Evolutionary conservation across 768 basidiomycete species (phyloP).

Genomic region (Lactifluus subvellereus): DNA sequence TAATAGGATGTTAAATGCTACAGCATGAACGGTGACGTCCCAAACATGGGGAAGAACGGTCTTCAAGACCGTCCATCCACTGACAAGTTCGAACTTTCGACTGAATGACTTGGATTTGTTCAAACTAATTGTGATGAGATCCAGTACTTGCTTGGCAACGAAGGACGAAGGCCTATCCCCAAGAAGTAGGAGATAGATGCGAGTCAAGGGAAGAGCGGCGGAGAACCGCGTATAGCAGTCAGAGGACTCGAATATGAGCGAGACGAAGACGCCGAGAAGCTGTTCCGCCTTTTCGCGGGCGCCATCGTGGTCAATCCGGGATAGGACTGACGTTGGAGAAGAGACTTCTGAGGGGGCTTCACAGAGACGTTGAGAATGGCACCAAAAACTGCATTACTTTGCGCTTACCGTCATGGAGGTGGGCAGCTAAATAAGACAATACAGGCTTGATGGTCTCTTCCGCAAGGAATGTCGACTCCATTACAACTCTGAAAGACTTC

Average conservation of each 20-base stretch:
- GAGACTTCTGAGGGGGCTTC: constrained; percentile 21
- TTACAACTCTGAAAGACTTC: constrained; percentile 54
- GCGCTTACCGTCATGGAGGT: constrained; percentile 58
- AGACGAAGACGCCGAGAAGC: constrained; percentile 59
- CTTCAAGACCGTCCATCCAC: constrained; percentile 76
- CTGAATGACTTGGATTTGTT: constrained; percentile 55
- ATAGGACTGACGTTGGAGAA: constrained; percentile 55
- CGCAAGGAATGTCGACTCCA: constrained; percentile 61
- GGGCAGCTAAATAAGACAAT: constrained; percentile 79
- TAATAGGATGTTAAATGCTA: constrained; percentile 64
- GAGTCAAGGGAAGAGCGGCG: constrained; percentile 65
- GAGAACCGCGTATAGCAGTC: constrained; percentile 64
- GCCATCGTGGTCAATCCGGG: constrained; percentile 46
- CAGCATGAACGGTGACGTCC: constrained; percentile 59
- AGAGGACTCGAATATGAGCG: constrained; percentile 49
- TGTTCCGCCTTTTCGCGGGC: constrained; percentile 58
- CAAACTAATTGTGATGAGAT: constrained; percentile 52
- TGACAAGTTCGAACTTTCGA: constrained; percentile 78
- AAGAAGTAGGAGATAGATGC: constrained; percentile 73
- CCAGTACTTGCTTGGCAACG: constrained; percentile 54
- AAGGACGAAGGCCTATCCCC: constrained; percentile 63
- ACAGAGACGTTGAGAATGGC: not conserved
- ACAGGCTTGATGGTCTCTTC: constrained; percentile 80
- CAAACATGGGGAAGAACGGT: constrained; percentile 60
- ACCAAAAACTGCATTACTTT: not conserved